Percentiles rank a stretch among this genome's conserved stretches.
Evolutionary conservation across 768 basidiomycete species (phyloP).

Genomic region (Cytidiella melzeri): DNA sequence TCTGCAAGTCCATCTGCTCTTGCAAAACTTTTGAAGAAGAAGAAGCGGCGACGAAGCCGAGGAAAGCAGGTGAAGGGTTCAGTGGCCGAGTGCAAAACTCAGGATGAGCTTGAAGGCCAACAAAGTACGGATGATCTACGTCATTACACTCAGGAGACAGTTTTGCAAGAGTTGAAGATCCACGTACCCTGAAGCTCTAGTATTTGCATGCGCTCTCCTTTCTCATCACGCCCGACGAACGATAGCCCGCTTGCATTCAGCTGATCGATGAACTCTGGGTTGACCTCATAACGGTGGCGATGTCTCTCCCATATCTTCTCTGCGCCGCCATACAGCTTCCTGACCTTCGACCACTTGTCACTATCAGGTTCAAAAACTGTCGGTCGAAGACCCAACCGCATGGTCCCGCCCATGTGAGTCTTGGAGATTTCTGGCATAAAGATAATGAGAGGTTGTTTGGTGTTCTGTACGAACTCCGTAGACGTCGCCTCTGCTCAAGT

Average conservation of each 20-base stretch:
- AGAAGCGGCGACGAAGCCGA: constrained; percentile 89
- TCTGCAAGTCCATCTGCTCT: constrained; percentile 69
- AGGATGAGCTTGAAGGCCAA: constrained; percentile 94
- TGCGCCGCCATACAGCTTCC: constrained; percentile 78
- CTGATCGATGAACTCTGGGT: constrained; percentile 75
- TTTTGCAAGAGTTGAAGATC: neutral
- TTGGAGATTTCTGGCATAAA: constrained; percentile 99
- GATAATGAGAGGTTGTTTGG: constrained; percentile 71
- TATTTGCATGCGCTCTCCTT: constrained; percentile 96
- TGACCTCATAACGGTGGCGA: constrained; percentile 94
- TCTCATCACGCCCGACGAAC: constrained; percentile 88
- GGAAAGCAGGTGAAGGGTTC: constrained; percentile 96
- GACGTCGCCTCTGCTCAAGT: constrained; percentile 68
- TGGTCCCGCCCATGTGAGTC: constrained; percentile 99
- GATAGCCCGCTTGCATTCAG: constrained; percentile 68
- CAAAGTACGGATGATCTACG: constrained; percentile 88
- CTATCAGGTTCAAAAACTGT: constrained; percentile 78
- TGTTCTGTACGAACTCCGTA: constrained; percentile 62
- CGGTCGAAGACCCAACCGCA: constrained; percentile 97
- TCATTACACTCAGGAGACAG: neutral
- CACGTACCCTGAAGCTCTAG: constrained; percentile 76
- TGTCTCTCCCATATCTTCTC: constrained; percentile 93
- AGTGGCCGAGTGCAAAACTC: constrained; percentile 98
- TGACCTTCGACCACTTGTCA: constrained; percentile 63
- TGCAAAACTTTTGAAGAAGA: constrained; percentile 46